Evolutionary conservation across 2,329 filamentous ascomycete genomes (phyloP).

Genomic region (Uncinocarpus reesii): DNA sequence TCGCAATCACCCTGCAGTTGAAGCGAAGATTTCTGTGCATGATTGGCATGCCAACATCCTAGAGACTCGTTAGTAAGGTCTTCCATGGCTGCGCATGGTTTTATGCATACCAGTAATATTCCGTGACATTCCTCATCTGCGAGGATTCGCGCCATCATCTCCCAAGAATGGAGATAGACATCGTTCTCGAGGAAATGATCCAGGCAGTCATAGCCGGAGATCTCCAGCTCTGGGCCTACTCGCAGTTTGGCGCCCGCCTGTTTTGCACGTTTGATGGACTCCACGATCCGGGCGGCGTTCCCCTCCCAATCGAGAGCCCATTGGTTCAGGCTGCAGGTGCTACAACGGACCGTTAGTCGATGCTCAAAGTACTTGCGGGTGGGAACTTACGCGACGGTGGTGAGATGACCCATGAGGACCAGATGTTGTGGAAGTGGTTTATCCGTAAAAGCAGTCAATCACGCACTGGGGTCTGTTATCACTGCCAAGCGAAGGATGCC

Average conservation of each 20-base stretch:
- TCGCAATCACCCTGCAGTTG: constrained; percentile 53
- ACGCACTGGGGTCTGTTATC: no score
- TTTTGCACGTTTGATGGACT: constrained; percentile 52
- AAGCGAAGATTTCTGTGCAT: constrained; percentile 48
- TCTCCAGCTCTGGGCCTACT: constrained; percentile 40
- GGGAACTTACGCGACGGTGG: constrained; percentile 7
- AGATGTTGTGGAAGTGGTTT: no score
- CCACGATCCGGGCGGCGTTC: constrained; percentile 52
- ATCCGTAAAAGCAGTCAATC: no score
- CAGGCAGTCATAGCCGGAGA: constrained; percentile 17
- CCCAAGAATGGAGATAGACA: constrained; percentile 48
- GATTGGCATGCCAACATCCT: constrained; percentile 40
- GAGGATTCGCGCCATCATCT: constrained; percentile 51
- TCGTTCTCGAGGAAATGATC: constrained; percentile 29
- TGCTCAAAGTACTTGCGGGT: not conserved
- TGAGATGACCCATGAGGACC: constrained; percentile 15
- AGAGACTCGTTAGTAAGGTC: not conserved
- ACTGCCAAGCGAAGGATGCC: no score
- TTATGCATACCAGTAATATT: constrained; percentile 40
- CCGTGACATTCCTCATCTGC: constrained; percentile 48
- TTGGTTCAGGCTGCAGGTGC: constrained; percentile 14
- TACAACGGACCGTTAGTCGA: not conserved
- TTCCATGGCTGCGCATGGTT: not conserved
- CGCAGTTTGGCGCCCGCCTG: constrained; percentile 48
- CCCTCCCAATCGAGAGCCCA: constrained; percentile 50